Evolutionary conservation across 2,329 filamentous ascomycete species (phyloP), one percentile per base, ranked within the genome.

Genomic region (Pseudocercospora musae): DNA sequence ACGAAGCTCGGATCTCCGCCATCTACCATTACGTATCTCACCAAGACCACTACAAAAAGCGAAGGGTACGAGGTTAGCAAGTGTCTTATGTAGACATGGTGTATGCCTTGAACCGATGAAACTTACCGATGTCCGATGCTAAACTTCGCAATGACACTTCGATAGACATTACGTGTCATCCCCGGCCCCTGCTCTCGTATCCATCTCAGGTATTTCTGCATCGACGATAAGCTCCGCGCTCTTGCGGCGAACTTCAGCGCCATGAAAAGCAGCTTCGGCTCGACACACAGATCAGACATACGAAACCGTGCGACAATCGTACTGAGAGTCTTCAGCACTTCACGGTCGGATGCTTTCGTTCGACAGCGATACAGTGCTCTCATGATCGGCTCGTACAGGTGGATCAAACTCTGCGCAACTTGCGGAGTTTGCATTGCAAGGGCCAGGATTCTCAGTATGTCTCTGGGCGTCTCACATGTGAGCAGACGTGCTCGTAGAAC

Each of bases 11-110:
- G 62, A 40, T 54, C 70, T 65, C 44, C 63, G 66, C 75, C 75
- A 77, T 10, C 73, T 69, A 2, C 75, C 75, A 44, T 77, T 77
- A 0, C 75, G 67, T 18, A 77, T 75, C 63, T 76, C 75, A 23
- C 75, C 75, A 15, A 74, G 62, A 2, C 75, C 75, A 4, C 72
- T n/a, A n/a, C n/a, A n/a, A n/a, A n/a, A n/a, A n/a, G n/a, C n/a
- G n/a, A n/a, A n/a, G n/a, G n/a, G n/a, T n/a, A n/a, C n/a, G n/a
- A n/a, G n/a, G n/a, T n/a, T n/a, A n/a, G n/a, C n/a, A n/a, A n/a
- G n/a, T n/a, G n/a, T n/a, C n/a, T n/a, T n/a, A n/a, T n/a, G n/a
- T n/a, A n/a, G n/a, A n/a, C n/a, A n/a, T n/a, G n/a, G n/a, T n/a
- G n/a, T n/a, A n/a, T n/a, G n/a, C n/a, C n/a, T n/a, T n/a, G n/a